These are phyloP conservation scores for Pseudonitzschia multiseries DNA, from an alignment of 108 stramenopile species.

Conservation along the genomic window DNA sequence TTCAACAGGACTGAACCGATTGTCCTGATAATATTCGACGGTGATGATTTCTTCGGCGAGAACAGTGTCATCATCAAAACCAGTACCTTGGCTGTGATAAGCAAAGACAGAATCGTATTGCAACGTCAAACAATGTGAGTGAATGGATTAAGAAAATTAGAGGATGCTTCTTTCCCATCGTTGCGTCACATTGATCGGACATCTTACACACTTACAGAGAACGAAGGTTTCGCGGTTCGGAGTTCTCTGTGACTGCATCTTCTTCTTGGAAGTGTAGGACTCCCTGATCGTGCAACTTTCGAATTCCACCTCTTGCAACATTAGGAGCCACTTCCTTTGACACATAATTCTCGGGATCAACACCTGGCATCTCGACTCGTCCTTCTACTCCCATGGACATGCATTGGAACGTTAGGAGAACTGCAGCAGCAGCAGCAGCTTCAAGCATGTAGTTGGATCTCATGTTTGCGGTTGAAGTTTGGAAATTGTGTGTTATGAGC, in stretches of 20 bases:
- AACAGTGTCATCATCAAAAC: neutral
- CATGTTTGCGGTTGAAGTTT: neutral
- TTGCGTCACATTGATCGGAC: neutral
- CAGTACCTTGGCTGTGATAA: neutral
- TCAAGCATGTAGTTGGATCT: neutral
- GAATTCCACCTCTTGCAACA: constrained; percentile 18
- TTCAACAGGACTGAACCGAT: constrained; percentile 2
- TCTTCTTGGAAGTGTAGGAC: constrained; percentile 7
- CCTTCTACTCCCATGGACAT: neutral
- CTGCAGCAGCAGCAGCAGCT: constrained; percentile 10
- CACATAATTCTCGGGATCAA: constrained; percentile 8
- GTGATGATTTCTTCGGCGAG: constrained; percentile 9
- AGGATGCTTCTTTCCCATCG: neutral
- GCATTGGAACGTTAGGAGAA: neutral
- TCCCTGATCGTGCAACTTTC: constrained; percentile 21
- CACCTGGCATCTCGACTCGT: neutral
- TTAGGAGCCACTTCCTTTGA: constrained; percentile 15
- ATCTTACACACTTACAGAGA: too few species aligned
- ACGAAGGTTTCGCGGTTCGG: too few species aligned
- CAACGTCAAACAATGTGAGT: too few species aligned
- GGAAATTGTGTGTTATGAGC: too few species aligned
- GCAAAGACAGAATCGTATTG: too few species aligned
- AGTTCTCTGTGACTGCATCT: neutral
- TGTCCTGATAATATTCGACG: constrained; percentile 11
- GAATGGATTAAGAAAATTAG: too few species aligned